Base-by-base conservation (phyloP, 139 green algal genomes). In the Closterium sp. region DNA sequence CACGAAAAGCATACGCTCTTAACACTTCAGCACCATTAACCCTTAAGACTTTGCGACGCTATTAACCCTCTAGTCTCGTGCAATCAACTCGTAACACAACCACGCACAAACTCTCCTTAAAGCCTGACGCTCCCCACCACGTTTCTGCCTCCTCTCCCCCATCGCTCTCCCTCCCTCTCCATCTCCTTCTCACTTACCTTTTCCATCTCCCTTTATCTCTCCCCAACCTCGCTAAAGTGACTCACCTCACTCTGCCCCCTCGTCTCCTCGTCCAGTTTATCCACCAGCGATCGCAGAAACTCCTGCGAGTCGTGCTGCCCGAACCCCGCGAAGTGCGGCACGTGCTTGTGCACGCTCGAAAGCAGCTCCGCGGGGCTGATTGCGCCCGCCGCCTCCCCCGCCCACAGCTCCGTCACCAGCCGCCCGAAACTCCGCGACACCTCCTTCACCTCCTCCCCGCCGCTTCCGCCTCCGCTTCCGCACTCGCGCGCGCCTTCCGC, bases 261-360 rank as follows among this genome's bases (percentile, higher is more conserved):
- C 89, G 98, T 95, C 95, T 99, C 98, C 94, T 99, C 97, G 94
- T 99, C 97, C 92, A 99, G 94, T 7, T 97, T 97, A 89, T 99
- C 98, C 89, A 99, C 94, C 92, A 99, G 96, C 92, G 98, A 98
- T 2, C 97, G 96, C 79, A 99, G 95, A 91, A 99, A 96, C 91
- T 95, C 92, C 94, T 98, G 97, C 70, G 87, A 94, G 94, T 99
- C 98, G 89, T 99, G 98, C 96, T 99, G 98, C 50, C 93, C 93
- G 91, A 98, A 98, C 17, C 97, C 98, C 29, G 89, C 95, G 92
- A 99, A 99, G 62, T 98, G 97, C 96, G 98, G 96, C 22, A 98
- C 97, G 90, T 93, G 91, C 24, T 97, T 97, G 62, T 98, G 94
- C 13, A 98, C 97, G 94, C 98, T 98, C 87, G 95, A 95, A 19